Base-by-base conservation (phyloP, 352 stramenopile genomes). In the Phytophthora macrochlamydospora region DNA sequence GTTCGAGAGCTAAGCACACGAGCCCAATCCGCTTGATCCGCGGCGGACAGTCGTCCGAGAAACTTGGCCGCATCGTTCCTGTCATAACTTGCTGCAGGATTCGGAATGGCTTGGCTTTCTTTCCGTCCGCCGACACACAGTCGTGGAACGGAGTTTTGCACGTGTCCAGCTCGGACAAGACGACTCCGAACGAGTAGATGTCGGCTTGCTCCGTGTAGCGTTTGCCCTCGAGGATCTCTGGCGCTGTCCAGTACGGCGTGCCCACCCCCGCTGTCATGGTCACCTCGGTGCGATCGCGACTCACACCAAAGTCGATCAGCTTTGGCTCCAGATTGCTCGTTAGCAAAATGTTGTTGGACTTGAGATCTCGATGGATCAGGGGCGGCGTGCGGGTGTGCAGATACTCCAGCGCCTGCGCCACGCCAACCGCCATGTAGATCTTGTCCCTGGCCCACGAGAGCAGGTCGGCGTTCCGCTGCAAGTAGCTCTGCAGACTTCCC, bases 231-330 rank as follows among this genome's bases (percentile, higher is more conserved):
- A 92, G 60, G 14, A 95, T 63, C 57, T 96, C 89, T 0, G 87
- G 89, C 0, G 89, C 87, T 9, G 87, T 90, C 75, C 92, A 96
- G 45, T 89, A 87, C 7, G 83, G 79, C 14, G 88, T 97, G 5
- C 89, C 89, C 24, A 91, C 90, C 18, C 90, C 85, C 7, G 85
- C 49, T 72, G 77, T 73, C 90, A 85, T 53, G 44, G 65, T 68
- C 14, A 57, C 18, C 18, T 71, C 64, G 30, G 55, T 51, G 1
- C 43, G 37, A 32, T 42, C 63, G 12, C 63, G 83, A 13, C 69
- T 83, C 69, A 94, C 65, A 51, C 88, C 90, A 74, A 97, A 96
- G 71, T 97, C 88, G 43, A 86, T 92, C 37, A 96, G 58, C 40
- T 89, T 85, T 30, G 92, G 78, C 18, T 89, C 66, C 4, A 91